Percentiles rank a stretch among this genome's conserved stretches.
phyloP scores from a whole-genome alignment of 345 rosid species.

The Kandelia obovata region DNA sequence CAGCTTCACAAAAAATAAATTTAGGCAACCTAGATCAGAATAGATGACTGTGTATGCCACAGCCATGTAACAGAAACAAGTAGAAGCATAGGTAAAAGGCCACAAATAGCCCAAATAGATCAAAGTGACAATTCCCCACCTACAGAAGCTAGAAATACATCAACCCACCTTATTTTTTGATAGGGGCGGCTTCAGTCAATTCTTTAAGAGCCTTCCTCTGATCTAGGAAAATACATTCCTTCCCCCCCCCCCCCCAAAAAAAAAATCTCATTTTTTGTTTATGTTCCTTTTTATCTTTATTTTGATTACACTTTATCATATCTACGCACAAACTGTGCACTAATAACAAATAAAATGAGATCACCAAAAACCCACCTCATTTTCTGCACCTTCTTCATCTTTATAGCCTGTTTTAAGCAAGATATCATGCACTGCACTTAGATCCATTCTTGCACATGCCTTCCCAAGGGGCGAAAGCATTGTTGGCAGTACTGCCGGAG shows the following conservation, averaged over 20 bases:
- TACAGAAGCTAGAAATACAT: background rate
- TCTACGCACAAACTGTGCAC: background rate
- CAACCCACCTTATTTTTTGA: no score
- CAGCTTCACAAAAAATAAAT: slow-evolving; percentile 41
- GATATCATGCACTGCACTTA: slow-evolving; percentile 69
- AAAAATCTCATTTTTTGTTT: no score
- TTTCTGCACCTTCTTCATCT: slow-evolving; percentile 87
- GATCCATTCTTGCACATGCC: slow-evolving; percentile 78
- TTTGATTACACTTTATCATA: background rate
- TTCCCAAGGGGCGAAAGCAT: slow-evolving; percentile 63
- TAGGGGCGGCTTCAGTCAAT: no score
- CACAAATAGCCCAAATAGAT: background rate
- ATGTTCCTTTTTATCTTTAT: background rate
- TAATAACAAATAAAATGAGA: slow-evolving; percentile 6
- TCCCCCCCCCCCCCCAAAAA: no score
- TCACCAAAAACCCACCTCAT: slow-evolving; percentile 45
- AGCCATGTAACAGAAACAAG: background rate
- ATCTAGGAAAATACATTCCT: no score
- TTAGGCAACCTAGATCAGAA: slow-evolving; percentile 14
- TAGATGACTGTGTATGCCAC: background rate
- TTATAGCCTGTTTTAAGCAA: slow-evolving; percentile 78
- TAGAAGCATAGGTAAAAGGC: background rate
- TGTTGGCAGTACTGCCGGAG: slow-evolving; percentile 49
- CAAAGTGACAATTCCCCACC: background rate
- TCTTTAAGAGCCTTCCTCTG: no score